A percentile compares a stretch with the other conserved stretches of the same genome.
phyloP scores from a whole-genome alignment of 2,329 filamentous ascomycete species.

The Cryphonectria radicalis region DNA sequence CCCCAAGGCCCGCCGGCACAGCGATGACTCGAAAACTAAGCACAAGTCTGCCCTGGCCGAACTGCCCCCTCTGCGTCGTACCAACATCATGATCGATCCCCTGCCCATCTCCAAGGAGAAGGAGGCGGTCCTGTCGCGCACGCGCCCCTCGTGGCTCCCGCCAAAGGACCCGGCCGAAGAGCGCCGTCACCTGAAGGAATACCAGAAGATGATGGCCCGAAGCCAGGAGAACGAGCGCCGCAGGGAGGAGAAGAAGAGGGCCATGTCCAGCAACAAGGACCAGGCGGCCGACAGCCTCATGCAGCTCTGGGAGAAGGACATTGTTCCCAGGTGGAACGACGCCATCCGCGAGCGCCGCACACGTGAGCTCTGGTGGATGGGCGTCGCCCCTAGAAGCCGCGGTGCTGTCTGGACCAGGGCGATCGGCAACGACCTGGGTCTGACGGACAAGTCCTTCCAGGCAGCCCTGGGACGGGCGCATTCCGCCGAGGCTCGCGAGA shows the following conservation, averaged over 20 bases:
- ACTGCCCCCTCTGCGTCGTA: conserved; percentile 70
- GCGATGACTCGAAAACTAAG: conserved; percentile 51
- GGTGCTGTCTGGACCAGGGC: conserved; percentile 72
- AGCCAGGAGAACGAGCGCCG: conserved; percentile 64
- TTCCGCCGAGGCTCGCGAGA: conserved; percentile 62
- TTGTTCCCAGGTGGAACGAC: conserved; percentile 75
- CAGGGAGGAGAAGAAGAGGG: conserved; percentile 57
- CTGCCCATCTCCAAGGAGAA: conserved; percentile 85
- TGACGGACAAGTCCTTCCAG: conserved; percentile 69
- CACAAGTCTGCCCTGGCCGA: conserved; percentile 71
- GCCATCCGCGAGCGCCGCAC: conserved; percentile 72
- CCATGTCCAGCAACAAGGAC: conserved; percentile 58
- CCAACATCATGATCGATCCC: conserved; percentile 83
- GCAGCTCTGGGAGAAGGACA: conserved; percentile 74
- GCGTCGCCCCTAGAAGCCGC: conserved; percentile 71
- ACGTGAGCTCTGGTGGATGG: conserved; percentile 81
- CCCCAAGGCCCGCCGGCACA: conserved; percentile 42
- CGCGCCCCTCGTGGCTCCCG: conserved; percentile 81
- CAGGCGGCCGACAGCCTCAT: conserved; percentile 58
- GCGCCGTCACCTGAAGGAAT: conserved; percentile 82
- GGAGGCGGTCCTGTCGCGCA: conserved; percentile 79
- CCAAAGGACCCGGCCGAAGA: conserved; percentile 91
- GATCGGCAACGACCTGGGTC: conserved; percentile 73
- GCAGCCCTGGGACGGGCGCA: conserved; percentile 71
- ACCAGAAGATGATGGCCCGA: conserved; percentile 78